Conservation (phyloP, 345 rosid genomes). For the Salix dunnii region DNA sequence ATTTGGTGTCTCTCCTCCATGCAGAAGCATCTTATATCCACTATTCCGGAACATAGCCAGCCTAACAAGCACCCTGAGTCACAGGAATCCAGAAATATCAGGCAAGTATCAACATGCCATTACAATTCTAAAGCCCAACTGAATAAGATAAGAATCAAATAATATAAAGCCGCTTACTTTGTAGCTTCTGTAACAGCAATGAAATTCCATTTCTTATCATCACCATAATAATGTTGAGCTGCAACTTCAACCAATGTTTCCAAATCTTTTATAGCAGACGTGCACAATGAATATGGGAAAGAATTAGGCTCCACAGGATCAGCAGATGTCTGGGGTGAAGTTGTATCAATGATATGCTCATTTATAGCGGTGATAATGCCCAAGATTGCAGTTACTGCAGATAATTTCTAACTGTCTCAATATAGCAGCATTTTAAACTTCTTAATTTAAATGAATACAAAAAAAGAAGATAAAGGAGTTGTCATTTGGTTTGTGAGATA, state of each 20-base stretch:
- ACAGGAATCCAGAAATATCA: conserved; percentile 15
- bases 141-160: not conserved
- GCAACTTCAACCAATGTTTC: conserved; percentile 87
- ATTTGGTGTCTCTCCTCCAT: conserved; percentile 81
- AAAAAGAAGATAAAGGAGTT: not conserved
- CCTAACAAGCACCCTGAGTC: conserved; percentile 60
- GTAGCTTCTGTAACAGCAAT: conserved; percentile 74
- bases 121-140: not conserved
- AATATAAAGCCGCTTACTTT: conserved; percentile 49
- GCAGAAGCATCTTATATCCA: conserved; percentile 90
- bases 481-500: not conserved
- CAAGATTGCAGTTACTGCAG: conserved; percentile 77
- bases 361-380: conserved; percentile 83
- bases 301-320: conserved; percentile 39
- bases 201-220: conserved; percentile 79
- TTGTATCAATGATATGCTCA: conserved; percentile 72
- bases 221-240: conserved; percentile 75
- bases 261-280: conserved; percentile 76
- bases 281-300: conserved; percentile 68
- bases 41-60: conserved; percentile 64
- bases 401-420: conserved; percentile 24
- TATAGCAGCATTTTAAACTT: conserved; percentile 5
- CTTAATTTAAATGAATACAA: not conserved
- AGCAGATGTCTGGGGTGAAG: conserved; percentile 40
- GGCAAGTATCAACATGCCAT: conserved; percentile 1